phyloP scores from a whole-genome alignment of 768 basidiomycete genomes.

The Fistulinella prunicolor region DNA sequence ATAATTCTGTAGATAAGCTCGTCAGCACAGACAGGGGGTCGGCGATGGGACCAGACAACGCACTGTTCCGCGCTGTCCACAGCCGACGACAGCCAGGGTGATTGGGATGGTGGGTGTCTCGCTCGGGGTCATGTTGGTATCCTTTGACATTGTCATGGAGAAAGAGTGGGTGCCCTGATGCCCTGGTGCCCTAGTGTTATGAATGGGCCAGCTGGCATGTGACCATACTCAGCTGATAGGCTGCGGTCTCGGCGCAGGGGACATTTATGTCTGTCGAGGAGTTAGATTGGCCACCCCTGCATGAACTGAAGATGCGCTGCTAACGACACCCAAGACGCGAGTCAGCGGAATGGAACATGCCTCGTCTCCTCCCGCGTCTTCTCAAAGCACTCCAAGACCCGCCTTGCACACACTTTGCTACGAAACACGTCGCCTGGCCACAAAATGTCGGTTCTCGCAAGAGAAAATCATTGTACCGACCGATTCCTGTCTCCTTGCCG shows the following conservation, averaged over 20 bases:
- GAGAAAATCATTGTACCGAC: constrained; percentile 37
- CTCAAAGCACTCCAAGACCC: constrained; percentile 39
- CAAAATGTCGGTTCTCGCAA: constrained; percentile 11
- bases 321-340: no score
- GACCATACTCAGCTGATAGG: constrained; percentile 12
- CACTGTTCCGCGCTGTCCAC: constrained; percentile 81
- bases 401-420: no score
- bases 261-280: no score
- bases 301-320: no score
- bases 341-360: constrained; percentile 43
- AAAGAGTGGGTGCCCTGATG: no score
- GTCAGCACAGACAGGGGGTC: background rate
- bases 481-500: constrained; percentile 33
- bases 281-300: no score
- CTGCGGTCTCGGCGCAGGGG: no score
- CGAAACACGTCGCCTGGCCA: constrained; percentile 13
- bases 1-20: constrained; percentile 48
- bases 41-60: constrained; percentile 1
- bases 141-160: constrained; percentile 21
- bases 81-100: constrained; percentile 77
- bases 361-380: constrained; percentile 70
- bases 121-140: constrained; percentile 15
- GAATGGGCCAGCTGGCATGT: no score
- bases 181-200: no score
- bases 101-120: constrained; percentile 37